phyloP scores from a whole-genome alignment of 495 filamentous ascomycete genomes.

The Cairneyella variabilis region DNA sequence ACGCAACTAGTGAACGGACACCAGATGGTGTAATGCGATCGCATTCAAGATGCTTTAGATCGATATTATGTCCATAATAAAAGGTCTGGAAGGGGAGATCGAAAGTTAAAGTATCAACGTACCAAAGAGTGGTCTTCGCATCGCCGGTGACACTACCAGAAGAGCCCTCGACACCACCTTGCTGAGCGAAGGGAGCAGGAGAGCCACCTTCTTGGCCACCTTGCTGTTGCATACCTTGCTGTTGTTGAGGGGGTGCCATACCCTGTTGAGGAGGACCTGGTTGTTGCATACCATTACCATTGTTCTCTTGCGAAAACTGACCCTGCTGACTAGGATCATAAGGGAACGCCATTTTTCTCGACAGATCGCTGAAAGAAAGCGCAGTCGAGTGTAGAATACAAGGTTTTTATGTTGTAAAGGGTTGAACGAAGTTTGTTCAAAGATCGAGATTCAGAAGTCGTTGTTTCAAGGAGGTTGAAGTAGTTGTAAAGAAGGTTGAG shows the following conservation, averaged over 20 bases:
- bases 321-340: slow-evolving; percentile 24
- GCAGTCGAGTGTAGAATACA: background rate
- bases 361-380: background rate
- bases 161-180: slow-evolving; percentile 30
- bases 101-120: too few species aligned
- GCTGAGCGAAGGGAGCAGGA: slow-evolving; percentile 31
- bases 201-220: slow-evolving; percentile 41
- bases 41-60: too few species aligned
- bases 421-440: background rate
- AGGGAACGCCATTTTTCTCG: slow-evolving; percentile 15
- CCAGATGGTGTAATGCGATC: too few species aligned
- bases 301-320: slow-evolving; percentile 20
- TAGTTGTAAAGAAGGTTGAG: background rate
- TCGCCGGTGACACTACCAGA: slow-evolving; percentile 51
- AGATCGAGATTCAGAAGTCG: too few species aligned
- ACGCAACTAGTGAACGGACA: too few species aligned
- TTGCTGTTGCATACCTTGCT: slow-evolving; percentile 49
- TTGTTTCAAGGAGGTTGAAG: background rate
- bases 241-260: slow-evolving; percentile 53
- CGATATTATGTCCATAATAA: too few species aligned
- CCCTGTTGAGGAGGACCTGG: slow-evolving; percentile 14
- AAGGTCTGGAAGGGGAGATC: too few species aligned
- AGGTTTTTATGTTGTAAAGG: background rate
- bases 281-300: slow-evolving; percentile 16
- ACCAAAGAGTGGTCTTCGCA: slow-evolving; percentile 82